phyloP scores from a whole-genome alignment of 495 filamentous ascomycete genomes.

The Bacidia rubella region DNA sequence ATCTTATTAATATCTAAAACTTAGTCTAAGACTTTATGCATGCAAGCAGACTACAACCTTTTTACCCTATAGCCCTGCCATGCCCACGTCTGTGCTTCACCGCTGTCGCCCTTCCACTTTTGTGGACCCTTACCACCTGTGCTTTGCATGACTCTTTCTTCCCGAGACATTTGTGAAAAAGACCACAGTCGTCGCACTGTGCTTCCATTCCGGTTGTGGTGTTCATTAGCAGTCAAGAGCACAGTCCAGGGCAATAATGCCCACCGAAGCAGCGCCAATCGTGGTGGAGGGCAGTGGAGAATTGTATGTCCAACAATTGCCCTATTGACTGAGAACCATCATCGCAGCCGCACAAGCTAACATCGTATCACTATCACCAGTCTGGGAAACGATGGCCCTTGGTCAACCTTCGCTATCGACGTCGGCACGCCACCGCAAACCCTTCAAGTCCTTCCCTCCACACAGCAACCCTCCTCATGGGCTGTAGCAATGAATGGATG shows the following conservation, averaged over 20 bases:
- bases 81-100: neutral
- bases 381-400: constrained; percentile 25
- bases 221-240: no score
- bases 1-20: neutral
- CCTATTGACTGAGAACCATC: neutral
- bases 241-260: neutral
- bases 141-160: neutral
- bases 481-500: constrained; percentile 30
- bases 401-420: constrained; percentile 25
- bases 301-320: constrained; percentile 11
- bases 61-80: neutral
- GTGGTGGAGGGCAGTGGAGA: constrained; percentile 15
- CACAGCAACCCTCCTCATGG: constrained; percentile 27
- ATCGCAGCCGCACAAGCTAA: no score
- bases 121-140: neutral
- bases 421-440: constrained; percentile 26
- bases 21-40: neutral
- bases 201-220: no score
- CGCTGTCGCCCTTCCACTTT: neutral
- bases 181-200: no score
- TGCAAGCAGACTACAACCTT: neutral
- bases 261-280: constrained; percentile 19
- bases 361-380: neutral
- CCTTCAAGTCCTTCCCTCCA: constrained; percentile 26
- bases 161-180: no score